A percentile compares a stretch with the other conserved stretches of the same genome.
These are phyloP conservation scores for Camelina neglecta DNA, from an alignment of 345 rosid species.

Conservation along the genomic window DNA sequence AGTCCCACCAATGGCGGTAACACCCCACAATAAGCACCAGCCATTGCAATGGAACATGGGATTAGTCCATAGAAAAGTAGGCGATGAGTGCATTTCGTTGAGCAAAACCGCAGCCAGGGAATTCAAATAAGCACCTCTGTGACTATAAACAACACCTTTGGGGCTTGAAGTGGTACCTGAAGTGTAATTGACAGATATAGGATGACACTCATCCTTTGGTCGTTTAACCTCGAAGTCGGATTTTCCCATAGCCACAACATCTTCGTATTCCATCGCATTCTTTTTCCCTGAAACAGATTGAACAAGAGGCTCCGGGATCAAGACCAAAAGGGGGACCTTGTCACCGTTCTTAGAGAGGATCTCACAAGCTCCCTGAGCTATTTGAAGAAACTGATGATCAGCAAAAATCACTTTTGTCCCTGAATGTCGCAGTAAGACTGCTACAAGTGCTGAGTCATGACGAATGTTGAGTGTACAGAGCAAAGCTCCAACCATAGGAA, in stretches of 20 bases:
- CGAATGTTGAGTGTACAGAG: conserved; percentile 81
- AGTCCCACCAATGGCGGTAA: conserved; percentile 83
- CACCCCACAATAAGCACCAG: conserved; percentile 88
- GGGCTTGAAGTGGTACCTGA: conserved; percentile 93
- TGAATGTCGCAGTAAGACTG: conserved; percentile 61
- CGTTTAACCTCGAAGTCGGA: conserved; percentile 48
- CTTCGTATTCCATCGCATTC: conserved; percentile 55
- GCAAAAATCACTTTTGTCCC: conserved; percentile 67
- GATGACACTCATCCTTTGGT: conserved; percentile 71
- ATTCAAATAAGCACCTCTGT: conserved; percentile 88
- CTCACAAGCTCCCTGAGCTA: conserved; percentile 65
- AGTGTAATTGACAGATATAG: conserved; percentile 82
- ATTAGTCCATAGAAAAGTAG: conserved; percentile 77
- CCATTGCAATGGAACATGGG: conserved; percentile 99
- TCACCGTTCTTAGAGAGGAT: conserved; percentile 44
- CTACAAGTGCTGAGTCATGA: conserved; percentile 64
- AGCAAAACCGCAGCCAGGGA: conserved; percentile 62
- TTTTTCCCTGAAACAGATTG: background rate
- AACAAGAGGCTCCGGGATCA: conserved; percentile 50
- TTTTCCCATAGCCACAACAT: conserved; percentile 54
- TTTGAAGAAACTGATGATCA: conserved; percentile 59
- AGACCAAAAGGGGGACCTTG: conserved; percentile 52
- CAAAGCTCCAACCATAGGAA: conserved; percentile 83
- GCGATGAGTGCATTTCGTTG: conserved; percentile 58
- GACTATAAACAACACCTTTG: conserved; percentile 87